Evolutionary conservation across 208 protist species (phyloP).

Genomic region (Leishmania mexicana): DNA sequence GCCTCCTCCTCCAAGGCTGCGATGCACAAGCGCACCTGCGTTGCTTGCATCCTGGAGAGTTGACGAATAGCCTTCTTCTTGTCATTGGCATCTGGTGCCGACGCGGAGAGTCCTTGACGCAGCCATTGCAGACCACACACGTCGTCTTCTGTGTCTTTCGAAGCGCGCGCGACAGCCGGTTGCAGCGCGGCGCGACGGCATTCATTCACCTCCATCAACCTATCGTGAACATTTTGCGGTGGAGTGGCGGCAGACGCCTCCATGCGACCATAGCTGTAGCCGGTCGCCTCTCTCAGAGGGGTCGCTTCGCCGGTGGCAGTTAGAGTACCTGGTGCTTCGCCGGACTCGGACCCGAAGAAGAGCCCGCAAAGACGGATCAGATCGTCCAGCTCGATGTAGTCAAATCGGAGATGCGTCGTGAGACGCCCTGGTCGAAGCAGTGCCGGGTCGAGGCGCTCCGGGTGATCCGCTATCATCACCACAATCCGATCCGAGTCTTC

Average conservation of each 20-base stretch:
- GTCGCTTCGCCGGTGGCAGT: not conserved
- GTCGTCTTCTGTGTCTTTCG: not conserved
- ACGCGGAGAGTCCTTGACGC: not conserved
- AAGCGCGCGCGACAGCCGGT: not conserved
- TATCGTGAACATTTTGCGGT: not conserved
- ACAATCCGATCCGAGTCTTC: conserved; percentile 31
- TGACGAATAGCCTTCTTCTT: conserved; percentile 12
- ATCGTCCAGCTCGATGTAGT: conserved; percentile 28
- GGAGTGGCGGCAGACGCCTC: not conserved
- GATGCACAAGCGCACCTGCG: conserved; percentile 19
- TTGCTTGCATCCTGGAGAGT: conserved; percentile 15
- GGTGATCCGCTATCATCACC: conserved; percentile 31
- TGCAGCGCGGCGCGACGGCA: not conserved
- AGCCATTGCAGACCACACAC: not conserved
- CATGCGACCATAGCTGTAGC: not conserved
- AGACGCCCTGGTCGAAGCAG: conserved; percentile 31
- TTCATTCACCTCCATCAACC: no score
- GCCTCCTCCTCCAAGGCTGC: conserved; percentile 15
- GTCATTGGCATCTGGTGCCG: not conserved
- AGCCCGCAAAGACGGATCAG: conserved; percentile 20
- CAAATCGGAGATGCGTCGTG: conserved; percentile 27
- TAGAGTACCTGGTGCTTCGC: not conserved
- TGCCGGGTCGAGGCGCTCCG: conserved; percentile 28
- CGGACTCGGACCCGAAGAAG: conserved; percentile 16
- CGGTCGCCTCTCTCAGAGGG: not conserved